These are phyloP conservation scores for Neurospora hispaniola DNA, from an alignment of 495 filamentous ascomycete species.

Conservation along the genomic window DNA sequence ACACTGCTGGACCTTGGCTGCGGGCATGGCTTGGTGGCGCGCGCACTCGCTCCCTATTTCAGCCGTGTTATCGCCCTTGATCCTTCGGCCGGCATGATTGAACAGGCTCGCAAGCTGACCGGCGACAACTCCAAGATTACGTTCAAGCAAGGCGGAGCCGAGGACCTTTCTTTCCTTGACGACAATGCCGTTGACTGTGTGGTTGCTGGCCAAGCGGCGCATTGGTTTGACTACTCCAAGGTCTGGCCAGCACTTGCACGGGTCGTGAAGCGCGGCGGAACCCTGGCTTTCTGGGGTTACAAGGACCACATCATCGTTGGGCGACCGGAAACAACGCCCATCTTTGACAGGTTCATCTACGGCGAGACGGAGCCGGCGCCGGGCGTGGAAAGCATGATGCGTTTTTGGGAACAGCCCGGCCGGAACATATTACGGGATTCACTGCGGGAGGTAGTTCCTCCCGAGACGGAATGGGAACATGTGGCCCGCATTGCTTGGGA, in stretches of 20 bases:
- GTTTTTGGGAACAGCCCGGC: conserved; percentile 51
- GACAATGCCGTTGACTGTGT: conserved; percentile 44
- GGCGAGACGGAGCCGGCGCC: conserved; percentile 30
- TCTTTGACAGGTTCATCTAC: conserved; percentile 39
- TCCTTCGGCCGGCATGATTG: conserved; percentile 48
- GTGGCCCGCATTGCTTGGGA: conserved; percentile 47
- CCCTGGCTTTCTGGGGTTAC: conserved; percentile 53
- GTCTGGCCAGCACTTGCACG: conserved; percentile 46
- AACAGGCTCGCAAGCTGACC: conserved; percentile 38
- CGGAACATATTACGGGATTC: conserved; percentile 40
- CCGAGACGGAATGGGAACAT: conserved; percentile 37
- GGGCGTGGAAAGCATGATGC: conserved; percentile 39
- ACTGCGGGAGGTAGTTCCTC: conserved; percentile 39
- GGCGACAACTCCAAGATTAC: conserved; percentile 31
- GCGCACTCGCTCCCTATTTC: conserved; percentile 42
- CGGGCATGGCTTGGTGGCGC: conserved; percentile 48
- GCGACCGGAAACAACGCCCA: conserved; percentile 34
- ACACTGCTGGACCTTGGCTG: conserved; percentile 50
- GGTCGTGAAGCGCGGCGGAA: conserved; percentile 42
- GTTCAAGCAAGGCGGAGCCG: conserved; percentile 36
- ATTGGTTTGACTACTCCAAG: conserved; percentile 50
- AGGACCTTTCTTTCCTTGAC: conserved; percentile 37
- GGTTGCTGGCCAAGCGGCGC: conserved; percentile 51
- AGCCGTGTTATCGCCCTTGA: conserved; percentile 41
- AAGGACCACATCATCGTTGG: conserved; percentile 47